Evolutionary conservation across 2,329 filamentous ascomycete genomes (phyloP).

Genomic region (Sclerotinia borealis): DNA sequence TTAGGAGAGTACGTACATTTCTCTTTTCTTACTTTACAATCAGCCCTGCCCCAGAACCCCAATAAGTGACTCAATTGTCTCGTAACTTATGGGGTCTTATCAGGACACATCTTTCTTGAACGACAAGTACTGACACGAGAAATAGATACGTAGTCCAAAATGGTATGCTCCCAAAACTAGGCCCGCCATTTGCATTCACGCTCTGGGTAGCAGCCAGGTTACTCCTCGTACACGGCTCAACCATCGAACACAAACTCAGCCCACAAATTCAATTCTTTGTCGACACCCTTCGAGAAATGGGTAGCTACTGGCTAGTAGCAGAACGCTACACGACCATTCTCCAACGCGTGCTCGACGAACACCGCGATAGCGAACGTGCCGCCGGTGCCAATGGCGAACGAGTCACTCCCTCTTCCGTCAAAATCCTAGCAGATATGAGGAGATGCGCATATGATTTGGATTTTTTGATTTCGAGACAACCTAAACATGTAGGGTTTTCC

Average conservation of each 20-base stretch:
- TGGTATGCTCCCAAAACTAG: constrained; percentile 70
- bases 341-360: constrained; percentile 79
- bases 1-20: constrained; percentile 58
- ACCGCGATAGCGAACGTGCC: constrained; percentile 66
- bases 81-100: background rate
- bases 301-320: constrained; percentile 78
- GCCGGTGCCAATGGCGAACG: constrained; percentile 57
- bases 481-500: constrained; percentile 33
- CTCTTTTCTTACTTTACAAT: background rate
- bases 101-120: background rate
- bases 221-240: constrained; percentile 83
- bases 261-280: constrained; percentile 78
- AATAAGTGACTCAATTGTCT: background rate
- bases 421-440: constrained; percentile 86
- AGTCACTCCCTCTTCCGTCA: constrained; percentile 74
- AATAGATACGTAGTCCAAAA: constrained; percentile 55
- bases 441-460: constrained; percentile 86
- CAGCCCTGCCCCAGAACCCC: background rate
- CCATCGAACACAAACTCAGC: constrained; percentile 76
- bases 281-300: constrained; percentile 73
- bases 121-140: background rate
- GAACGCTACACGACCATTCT: constrained; percentile 75
- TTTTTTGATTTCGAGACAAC: constrained; percentile 77
- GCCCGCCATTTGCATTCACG: constrained; percentile 86
- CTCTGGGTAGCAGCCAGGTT: constrained; percentile 87